Conservation (phyloP, 331 rosid genomes). For the Quercus lobata region DNA sequence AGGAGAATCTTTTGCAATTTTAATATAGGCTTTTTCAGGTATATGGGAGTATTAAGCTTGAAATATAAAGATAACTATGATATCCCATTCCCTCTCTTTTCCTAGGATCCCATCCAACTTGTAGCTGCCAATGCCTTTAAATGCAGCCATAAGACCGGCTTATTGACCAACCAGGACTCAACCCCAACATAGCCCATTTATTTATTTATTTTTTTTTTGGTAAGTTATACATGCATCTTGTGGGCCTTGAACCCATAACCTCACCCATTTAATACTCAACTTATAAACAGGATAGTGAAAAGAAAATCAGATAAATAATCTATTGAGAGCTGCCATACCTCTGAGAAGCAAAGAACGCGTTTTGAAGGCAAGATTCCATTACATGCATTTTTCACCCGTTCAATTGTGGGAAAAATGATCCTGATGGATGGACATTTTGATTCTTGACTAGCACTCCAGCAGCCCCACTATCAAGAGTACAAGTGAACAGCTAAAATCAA, state of each 20-base stretch:
- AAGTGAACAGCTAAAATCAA: conserved; percentile 17
- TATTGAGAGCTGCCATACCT: conserved; percentile 38
- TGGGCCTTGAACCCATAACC: too few species aligned
- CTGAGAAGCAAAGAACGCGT: conserved; percentile 68
- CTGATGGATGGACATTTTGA: conserved; percentile 59
- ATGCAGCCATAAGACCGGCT: not conserved
- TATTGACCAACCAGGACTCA: not conserved
- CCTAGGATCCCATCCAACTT: not conserved
- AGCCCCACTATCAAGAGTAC: conserved; percentile 67
- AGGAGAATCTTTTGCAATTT: not conserved
- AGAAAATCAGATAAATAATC: not conserved
- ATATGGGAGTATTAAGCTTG: not conserved
- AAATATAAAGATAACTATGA: not conserved
- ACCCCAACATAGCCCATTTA: not conserved
- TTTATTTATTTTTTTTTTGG: too few species aligned
- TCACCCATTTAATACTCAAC: not conserved
- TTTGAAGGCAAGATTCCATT: conserved; percentile 63
- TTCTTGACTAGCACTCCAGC: conserved; percentile 73
- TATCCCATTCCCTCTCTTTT: not conserved
- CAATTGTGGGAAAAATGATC: conserved; percentile 69
- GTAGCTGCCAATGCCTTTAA: not conserved
- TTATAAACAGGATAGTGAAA: not conserved
- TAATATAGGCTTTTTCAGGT: not conserved
- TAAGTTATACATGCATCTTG: too few species aligned
- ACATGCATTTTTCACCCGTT: conserved; percentile 55